Evolutionary conservation across 2,329 filamentous ascomycete genomes (phyloP), one percentile per base, ranked within the genome.

Genomic region (Chaetomium strumarium): DNA sequence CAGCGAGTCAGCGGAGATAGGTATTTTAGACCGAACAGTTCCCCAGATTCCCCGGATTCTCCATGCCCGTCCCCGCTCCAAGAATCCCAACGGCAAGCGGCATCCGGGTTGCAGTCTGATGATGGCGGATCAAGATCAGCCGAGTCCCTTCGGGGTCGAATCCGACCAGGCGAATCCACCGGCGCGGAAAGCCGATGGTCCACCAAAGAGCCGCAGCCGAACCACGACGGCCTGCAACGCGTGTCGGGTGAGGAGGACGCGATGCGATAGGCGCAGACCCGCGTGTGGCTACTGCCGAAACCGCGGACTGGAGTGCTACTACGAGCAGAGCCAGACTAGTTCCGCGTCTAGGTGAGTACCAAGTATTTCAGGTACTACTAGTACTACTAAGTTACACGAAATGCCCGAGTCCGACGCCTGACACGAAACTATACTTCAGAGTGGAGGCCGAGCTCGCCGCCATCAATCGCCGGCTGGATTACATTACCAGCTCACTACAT

Each of bases 381-480:
- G 30, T 12, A 33, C 7, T 24, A 20, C 19, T 40, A 48, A 39
- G 45, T 6, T 30, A 48, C 45, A 39, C 40, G 34, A 10, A 46
- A 16, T 46, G 30, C 20, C 43, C 43, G 31, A n/a, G 7, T 33
- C 12, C 30, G 30, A 12, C 7, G 7, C 30, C 12, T 12, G 30
- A 33, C 7, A 7, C 30, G n/a, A 46, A 16, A 52, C 46, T 45
- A 45, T 40, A 38, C 45, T 49, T 24, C 51, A 53, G 45, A 49
- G 51, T 53, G 30, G 51, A 53, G 39, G 45, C 45, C 20, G 51
- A 49, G 46, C 51, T 53, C 29, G 45, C 46, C 20, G 51, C 51
- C 17, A 53, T 53, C 45, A 44, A 53, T 17, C 51, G 45, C 34
- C 51, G 51, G 39, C 51, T 53, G 29, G 45, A 53, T 34, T 45